Conservation (phyloP, 2,329 filamentous ascomycete species). For the Aschersonia sp. region DNA sequence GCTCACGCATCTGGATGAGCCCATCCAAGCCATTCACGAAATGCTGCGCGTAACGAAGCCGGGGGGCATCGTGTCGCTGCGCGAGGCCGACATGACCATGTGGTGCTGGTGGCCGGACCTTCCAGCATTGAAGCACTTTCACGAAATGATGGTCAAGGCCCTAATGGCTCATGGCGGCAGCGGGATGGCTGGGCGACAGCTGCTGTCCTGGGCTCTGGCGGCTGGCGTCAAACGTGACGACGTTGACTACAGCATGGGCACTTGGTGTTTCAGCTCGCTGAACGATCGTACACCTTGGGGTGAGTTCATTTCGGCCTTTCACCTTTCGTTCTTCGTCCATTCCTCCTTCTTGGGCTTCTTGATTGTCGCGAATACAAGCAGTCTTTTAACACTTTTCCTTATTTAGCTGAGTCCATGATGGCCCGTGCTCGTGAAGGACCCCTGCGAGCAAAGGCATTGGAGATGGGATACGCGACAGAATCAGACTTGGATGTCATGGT, state of each 20-base stretch:
- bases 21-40: conserved; percentile 20
- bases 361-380: neutral
- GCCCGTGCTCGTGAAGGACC: conserved; percentile 11
- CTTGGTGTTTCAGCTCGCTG: conserved; percentile 14
- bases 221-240: conserved; percentile 11
- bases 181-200: conserved; percentile 11
- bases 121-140: conserved; percentile 10
- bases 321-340: neutral
- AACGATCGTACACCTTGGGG: conserved; percentile 13
- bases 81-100: conserved; percentile 15
- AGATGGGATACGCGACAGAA: conserved; percentile 10
- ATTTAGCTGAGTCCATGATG: conserved; percentile 11
- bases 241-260: conserved; percentile 12
- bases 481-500: conserved; percentile 13
- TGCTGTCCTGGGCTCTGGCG: conserved; percentile 13
- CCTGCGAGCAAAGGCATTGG: conserved; percentile 11
- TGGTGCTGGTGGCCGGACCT: conserved; percentile 15
- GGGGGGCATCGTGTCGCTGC: conserved; percentile 25
- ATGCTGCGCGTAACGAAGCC: conserved; percentile 27
- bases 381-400: neutral
- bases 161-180: conserved; percentile 12
- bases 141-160: conserved; percentile 8
- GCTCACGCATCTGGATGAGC: conserved; percentile 23
- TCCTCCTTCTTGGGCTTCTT: neutral
- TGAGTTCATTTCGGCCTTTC: conserved; percentile 4